Evolutionary conservation across 768 basidiomycete species (phyloP).

Genomic region (Crepidotus variabilis): DNA sequence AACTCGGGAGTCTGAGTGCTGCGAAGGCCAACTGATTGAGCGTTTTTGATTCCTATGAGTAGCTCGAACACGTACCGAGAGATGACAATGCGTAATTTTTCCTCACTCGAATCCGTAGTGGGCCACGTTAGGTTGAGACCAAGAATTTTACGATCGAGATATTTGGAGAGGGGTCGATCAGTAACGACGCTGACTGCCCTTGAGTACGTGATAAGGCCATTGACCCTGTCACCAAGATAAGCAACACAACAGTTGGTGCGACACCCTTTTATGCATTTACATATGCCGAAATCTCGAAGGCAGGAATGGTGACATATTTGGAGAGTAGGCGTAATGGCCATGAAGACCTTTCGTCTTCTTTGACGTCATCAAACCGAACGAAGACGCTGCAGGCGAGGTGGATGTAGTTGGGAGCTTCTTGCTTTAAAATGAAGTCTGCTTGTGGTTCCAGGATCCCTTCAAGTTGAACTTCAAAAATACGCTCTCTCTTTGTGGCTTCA

Average conservation of each 20-base stretch:
- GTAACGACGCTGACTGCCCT: constrained; percentile 30
- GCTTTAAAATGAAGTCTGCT: constrained; percentile 15
- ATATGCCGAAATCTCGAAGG: neutral
- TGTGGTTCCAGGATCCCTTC: constrained; percentile 30
- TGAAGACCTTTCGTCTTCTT: neutral
- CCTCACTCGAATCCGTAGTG: no score
- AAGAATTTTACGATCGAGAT: no score
- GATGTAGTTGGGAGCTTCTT: constrained; percentile 7
- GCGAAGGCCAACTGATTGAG: no score
- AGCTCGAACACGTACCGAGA: no score
- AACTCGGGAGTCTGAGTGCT: no score
- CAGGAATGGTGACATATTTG: neutral
- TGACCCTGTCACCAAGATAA: constrained; percentile 25
- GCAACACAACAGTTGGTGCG: constrained; percentile 26
- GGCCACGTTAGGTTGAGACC: no score
- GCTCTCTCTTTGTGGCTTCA: constrained; percentile 28
- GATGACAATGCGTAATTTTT: no score
- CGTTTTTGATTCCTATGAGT: no score
- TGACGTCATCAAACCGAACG: neutral
- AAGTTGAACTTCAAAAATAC: constrained; percentile 29
- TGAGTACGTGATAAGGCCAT: constrained; percentile 23
- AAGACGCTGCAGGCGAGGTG: neutral
- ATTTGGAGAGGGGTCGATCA: no score
- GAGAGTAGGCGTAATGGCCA: no score
- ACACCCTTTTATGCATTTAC: neutral